Conservation (phyloP, 257 asterid genomes). For the Oldenlandia corymbosa region DNA sequence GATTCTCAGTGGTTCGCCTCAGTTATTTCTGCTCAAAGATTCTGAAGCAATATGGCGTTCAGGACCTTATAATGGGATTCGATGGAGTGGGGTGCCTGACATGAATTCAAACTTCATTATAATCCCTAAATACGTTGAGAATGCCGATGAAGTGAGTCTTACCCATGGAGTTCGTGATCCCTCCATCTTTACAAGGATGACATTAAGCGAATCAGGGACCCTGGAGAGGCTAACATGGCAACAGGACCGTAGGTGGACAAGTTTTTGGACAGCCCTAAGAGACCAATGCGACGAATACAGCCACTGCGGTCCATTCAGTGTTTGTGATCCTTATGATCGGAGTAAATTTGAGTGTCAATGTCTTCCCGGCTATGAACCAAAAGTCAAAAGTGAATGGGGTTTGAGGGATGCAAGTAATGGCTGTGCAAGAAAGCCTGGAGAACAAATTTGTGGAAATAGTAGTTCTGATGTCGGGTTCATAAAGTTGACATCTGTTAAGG, state of each 20-base stretch:
- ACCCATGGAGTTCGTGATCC: no score
- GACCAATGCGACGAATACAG: constrained; percentile 28
- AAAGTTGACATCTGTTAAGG: background rate
- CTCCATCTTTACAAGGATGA: no score
- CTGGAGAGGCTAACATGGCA: constrained; percentile 27
- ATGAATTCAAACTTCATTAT: no score
- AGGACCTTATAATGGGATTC: no score
- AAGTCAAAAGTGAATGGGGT: constrained; percentile 23
- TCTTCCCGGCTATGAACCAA: constrained; percentile 32
- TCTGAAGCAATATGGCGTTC: no score
- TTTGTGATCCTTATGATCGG: constrained; percentile 18
- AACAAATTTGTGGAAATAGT: constrained; percentile 8
- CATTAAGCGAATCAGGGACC: constrained; percentile 29
- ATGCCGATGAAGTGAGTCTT: no score
- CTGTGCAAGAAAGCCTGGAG: constrained; percentile 23
- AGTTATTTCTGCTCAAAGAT: no score
- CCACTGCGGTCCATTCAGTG: constrained; percentile 22
- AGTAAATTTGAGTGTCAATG: constrained; percentile 29
- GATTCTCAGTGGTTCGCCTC: no score
- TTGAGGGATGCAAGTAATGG: constrained; percentile 25
- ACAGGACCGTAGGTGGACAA: constrained; percentile 22
- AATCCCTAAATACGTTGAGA: no score
- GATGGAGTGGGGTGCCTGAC: no score
- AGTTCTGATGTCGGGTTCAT: background rate
- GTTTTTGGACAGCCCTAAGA: constrained; percentile 21